phyloP scores from a whole-genome alignment of 2,329 filamentous ascomycete genomes.

The Hypoxylon sp. region DNA sequence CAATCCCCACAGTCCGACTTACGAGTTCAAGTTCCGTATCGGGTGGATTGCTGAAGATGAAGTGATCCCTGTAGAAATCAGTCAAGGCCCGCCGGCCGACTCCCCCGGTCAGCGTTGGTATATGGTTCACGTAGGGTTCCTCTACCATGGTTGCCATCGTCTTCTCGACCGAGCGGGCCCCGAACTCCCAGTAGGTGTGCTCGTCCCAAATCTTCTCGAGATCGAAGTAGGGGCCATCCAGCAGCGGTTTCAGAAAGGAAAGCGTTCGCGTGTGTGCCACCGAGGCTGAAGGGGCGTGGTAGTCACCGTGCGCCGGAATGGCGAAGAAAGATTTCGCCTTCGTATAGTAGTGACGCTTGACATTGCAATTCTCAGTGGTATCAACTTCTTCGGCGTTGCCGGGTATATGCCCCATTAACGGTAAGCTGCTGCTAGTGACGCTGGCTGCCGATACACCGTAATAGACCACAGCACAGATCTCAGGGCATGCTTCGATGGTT shows the following conservation, averaged over 20 bases:
- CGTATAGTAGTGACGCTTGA: conserved; percentile 58
- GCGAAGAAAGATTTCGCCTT: conserved; percentile 58
- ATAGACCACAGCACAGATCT: conserved; percentile 42
- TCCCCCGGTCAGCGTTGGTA: conserved; percentile 78
- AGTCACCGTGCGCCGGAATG: conserved; percentile 63
- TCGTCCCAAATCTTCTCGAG: conserved; percentile 84
- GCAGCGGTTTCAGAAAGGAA: conserved; percentile 71
- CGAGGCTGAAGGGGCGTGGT: conserved; percentile 66
- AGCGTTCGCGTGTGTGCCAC: conserved; percentile 76
- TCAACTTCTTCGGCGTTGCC: conserved; percentile 4
- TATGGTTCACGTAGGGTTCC: conserved; percentile 83
- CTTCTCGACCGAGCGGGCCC: conserved; percentile 73
- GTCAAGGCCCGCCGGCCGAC: conserved; percentile 73
- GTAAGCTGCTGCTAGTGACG: conserved; percentile 5
- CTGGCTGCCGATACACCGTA: conserved; percentile 28
- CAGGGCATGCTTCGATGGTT: conserved; percentile 41
- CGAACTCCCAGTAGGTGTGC: conserved; percentile 79
- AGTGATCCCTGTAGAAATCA: conserved; percentile 78
- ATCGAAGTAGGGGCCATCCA: conserved; percentile 76
- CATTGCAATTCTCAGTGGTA: background rate
- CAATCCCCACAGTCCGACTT: conserved; percentile 77
- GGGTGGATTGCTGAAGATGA: conserved; percentile 78
- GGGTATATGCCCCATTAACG: conserved; percentile 30
- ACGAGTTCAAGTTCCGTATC: conserved; percentile 77
- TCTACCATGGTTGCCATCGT: conserved; percentile 87